Evolutionary conservation across 805 yeast species (phyloP), one percentile per base, ranked within the genome.

Genomic region (Trichomonascus vanleenenianus): DNA sequence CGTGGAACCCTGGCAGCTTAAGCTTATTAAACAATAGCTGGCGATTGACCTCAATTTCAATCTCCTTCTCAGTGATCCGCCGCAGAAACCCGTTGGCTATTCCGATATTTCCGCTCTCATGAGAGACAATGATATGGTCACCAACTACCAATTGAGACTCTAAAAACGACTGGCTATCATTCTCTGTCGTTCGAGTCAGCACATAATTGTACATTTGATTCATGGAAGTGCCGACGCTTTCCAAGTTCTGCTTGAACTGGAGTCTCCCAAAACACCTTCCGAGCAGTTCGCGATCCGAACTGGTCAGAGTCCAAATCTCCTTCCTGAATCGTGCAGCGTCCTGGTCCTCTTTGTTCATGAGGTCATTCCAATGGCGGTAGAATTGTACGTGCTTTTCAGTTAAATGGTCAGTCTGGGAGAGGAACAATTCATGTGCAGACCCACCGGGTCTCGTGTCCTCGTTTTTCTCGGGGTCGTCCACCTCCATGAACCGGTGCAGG

Each of bases 91-190:
- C 96, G 42, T 70, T 71, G 1, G 87, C 78, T 19, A 89, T 56
- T 0, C 85, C 83, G 60, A 81, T 81, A 59, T 83, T 86, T 0
- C 95, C 95, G 0, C 60, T 49, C 54, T 85, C 94, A 60, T 85
- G 95, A 57, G 96, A 87, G 1, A 88, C 66, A 12, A 83, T 70
- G 1, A 89, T 74, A 34, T 78, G 68, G 57, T 89, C 96, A 50
- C 74, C 71, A 33, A 70, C 66, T 0, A 66, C 43, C 2, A 87
- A 55, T 47, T 82, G 86, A 0, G 81, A 65, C 2, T 57, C 60
- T 3, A 55, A 51, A 44, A 57, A 62, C 27, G 15, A 22, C 15
- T 31, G 42, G 16, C 45, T 39, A 9, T 39, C 38, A 10, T 39
- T 27, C n/a, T 42, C 47, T 30, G 37, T 19, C 15, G 42, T n/a